These are phyloP conservation scores for Fusarium newnesense DNA, from an alignment of 2,329 filamentous ascomycete species.

Conservation along the genomic window DNA sequence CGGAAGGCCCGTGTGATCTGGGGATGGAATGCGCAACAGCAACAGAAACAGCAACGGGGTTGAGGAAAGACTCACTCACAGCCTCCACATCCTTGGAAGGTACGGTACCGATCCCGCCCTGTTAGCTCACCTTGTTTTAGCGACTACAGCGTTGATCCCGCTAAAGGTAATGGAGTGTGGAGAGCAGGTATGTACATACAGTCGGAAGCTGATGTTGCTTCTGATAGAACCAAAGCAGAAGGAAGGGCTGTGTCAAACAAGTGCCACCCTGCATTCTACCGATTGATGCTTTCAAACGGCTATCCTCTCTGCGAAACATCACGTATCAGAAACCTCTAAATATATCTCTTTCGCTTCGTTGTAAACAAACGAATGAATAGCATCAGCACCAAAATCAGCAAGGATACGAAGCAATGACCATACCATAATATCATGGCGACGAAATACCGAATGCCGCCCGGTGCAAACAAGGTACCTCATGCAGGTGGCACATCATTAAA, in stretches of 20 bases:
- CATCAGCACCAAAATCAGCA: constrained; percentile 1
- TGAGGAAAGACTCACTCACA: constrained; percentile 17
- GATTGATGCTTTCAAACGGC: neutral
- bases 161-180: constrained; percentile 7
- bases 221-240: constrained; percentile 5
- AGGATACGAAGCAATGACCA: neutral
- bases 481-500: constrained; percentile 28
- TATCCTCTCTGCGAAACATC: constrained; percentile 3
- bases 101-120: constrained; percentile 14
- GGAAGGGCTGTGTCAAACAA: constrained; percentile 22
- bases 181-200: constrained; percentile 8
- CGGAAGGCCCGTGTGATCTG: constrained; percentile 29
- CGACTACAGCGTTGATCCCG: constrained; percentile 23
- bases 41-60: constrained; percentile 3
- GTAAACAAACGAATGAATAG: neutral
- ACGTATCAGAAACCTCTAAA: neutral
- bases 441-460: constrained; percentile 35
- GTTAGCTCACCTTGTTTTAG: constrained; percentile 30
- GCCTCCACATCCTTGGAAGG: constrained; percentile 7
- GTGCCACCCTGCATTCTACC: neutral
- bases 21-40: constrained; percentile 23
- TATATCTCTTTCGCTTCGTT: neutral
- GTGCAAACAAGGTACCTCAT: constrained; percentile 11
- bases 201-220: constrained; percentile 10
- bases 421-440: constrained; percentile 9